Conservation (phyloP, 139 green algal species). For the Chlamydomonas incerta region DNA sequence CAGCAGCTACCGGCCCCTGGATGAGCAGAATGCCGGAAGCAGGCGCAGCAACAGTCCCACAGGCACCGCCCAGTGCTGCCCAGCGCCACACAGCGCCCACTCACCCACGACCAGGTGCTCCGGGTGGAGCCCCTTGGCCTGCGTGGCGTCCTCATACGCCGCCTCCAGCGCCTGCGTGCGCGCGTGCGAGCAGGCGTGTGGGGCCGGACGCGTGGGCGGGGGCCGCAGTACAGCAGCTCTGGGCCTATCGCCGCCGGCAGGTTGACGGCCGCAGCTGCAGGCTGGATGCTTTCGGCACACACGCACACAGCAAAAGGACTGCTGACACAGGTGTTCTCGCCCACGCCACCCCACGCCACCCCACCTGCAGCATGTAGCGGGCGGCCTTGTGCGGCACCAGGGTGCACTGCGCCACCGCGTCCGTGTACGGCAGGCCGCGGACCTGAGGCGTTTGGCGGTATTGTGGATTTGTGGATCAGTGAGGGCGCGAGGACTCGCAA, state of each 20-base stretch:
- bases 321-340: no score
- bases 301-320: neutral
- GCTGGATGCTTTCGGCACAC: no score
- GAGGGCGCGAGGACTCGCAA: no score
- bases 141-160: slow-evolving; percentile 1
- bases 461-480: no score
- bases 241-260: no score
- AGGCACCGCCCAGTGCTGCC: neutral
- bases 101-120: slow-evolving; percentile 36
- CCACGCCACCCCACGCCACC: neutral
- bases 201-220: neutral
- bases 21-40: no score
- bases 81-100: neutral
- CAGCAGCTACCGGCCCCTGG: no score
- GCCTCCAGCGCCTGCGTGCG: slow-evolving; percentile 22
- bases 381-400: slow-evolving; percentile 47
- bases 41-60: neutral
- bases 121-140: neutral
- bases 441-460: neutral
- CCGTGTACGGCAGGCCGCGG: slow-evolving; percentile 32
- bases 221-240: neutral
- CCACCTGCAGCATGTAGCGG: slow-evolving; percentile 12
- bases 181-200: neutral
- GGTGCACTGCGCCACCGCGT: slow-evolving; percentile 45
- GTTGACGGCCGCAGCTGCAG: no score